Conservation (phyloP, 2,329 filamentous ascomycete species). For the Penicillium sp. region DNA sequence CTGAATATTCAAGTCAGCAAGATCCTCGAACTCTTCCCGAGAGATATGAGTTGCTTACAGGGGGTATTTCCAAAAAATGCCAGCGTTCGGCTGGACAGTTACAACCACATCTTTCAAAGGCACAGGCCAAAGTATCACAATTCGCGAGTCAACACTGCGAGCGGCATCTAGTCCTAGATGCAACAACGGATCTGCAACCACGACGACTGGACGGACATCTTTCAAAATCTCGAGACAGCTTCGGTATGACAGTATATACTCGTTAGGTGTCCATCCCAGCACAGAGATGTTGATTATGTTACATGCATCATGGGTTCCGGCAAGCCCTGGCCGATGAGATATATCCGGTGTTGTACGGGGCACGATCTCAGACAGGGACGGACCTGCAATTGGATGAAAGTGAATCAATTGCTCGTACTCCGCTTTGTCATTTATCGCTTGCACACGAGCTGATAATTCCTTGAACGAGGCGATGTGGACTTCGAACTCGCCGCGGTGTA, state of each 20-base stretch:
- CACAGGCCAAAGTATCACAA: conserved; percentile 48
- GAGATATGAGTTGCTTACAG: conserved; percentile 22
- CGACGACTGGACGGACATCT: conserved; percentile 40
- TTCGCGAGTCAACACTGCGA: conserved; percentile 35
- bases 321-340: conserved; percentile 35
- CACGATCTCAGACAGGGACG: conserved; percentile 37
- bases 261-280: conserved; percentile 39
- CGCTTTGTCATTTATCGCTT: conserved; percentile 26
- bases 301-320: conserved; percentile 37
- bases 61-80: conserved; percentile 36
- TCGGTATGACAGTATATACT: conserved; percentile 45
- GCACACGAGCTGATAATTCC: conserved; percentile 36
- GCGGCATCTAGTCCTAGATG: conserved; percentile 48
- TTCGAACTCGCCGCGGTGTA: conserved; percentile 38
- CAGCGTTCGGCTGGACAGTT: conserved; percentile 41
- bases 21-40: not conserved
- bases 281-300: conserved; percentile 30
- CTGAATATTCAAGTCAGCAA: conserved; percentile 26
- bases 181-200: conserved; percentile 49
- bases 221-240: conserved; percentile 42
- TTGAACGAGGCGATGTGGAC: conserved; percentile 50
- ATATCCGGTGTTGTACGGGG: conserved; percentile 30
- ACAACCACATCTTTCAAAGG: conserved; percentile 45
- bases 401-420: conserved; percentile 7
- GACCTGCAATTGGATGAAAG: conserved; percentile 40